These are phyloP conservation scores for Remersonia thermophila DNA, from an alignment of 2,329 filamentous ascomycete genomes.

Conservation along the genomic window DNA sequence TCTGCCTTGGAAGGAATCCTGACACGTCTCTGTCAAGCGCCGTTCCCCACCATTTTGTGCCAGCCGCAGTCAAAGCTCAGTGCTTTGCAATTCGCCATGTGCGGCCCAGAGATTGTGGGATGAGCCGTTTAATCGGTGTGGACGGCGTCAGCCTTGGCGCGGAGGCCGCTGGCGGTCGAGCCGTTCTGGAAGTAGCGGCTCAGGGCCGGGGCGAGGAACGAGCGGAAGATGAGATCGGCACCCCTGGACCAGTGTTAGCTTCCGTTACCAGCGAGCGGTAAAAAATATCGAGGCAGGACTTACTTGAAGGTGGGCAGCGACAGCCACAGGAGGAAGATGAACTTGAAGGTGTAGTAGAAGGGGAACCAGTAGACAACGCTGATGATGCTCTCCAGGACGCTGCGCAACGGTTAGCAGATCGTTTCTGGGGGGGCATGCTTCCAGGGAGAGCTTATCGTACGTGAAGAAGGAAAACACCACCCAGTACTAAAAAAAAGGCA, in stretches of 20 bases:
- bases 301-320: constrained; percentile 89
- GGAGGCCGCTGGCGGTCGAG: constrained; percentile 75
- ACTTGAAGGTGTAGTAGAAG: constrained; percentile 99
- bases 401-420: constrained; percentile 20
- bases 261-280: constrained; percentile 11
- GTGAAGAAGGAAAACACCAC: constrained; percentile 75
- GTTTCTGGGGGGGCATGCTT: neutral
- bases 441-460: constrained; percentile 26
- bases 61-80: constrained; percentile 14
- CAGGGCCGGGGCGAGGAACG: constrained; percentile 83
- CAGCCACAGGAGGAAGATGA: constrained; percentile 94
- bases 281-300: constrained; percentile 23
- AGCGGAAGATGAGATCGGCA: constrained; percentile 92
- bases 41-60: constrained; percentile 1
- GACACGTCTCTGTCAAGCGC: constrained; percentile 1
- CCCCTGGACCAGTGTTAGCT: constrained; percentile 45
- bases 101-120: constrained; percentile 3
- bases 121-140: constrained; percentile 51
- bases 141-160: constrained; percentile 70
- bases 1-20: too few species aligned
- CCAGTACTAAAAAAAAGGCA: constrained; percentile 73
- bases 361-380: constrained; percentile 90
- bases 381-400: constrained; percentile 67
- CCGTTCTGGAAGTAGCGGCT: constrained; percentile 74
- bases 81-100: constrained; percentile 11